phyloP scores from a whole-genome alignment of 116 monocot species.

The Cymodocea nodosa region DNA sequence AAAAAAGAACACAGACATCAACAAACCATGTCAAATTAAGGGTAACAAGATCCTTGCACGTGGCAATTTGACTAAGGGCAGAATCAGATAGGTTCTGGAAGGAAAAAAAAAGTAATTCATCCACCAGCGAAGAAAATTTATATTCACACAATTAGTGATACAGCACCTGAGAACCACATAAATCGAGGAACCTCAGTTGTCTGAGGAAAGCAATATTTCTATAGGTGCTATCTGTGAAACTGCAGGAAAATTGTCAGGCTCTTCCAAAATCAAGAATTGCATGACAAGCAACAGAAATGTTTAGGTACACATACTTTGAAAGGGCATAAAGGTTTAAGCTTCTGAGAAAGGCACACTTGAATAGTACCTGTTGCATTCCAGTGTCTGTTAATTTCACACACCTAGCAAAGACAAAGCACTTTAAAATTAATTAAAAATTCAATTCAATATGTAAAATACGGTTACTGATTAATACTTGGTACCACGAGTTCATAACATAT shows the following conservation, averaged over 20 bases:
- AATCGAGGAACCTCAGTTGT: conserved; percentile 55
- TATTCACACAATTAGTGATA: background rate
- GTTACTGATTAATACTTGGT: background rate
- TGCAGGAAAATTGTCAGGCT: conserved; percentile 14
- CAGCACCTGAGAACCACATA: conserved; percentile 85
- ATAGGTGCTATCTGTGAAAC: conserved; percentile 73
- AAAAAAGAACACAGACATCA: background rate
- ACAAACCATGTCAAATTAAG: conserved; percentile 86
- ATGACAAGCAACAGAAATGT: background rate
- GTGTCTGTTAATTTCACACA: conserved; percentile 77
- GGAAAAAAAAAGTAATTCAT: background rate
- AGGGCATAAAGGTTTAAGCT: conserved; percentile 91
- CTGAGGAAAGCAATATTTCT: conserved; percentile 39
- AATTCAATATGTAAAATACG: background rate
- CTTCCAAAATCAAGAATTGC: background rate
- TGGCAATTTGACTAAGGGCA: conserved; percentile 55
- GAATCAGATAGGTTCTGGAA: conserved; percentile 74
- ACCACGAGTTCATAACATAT: too few relatives aligned
- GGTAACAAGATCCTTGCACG: conserved; percentile 51
- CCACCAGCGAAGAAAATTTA: background rate
- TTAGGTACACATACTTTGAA: conserved; percentile 38
- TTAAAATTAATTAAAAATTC: conserved; percentile 1
- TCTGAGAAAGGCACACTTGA: conserved; percentile 46
- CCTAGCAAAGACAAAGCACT: conserved; percentile 18
- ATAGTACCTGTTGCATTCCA: conserved; percentile 53